Percentiles rank a stretch among this genome's conserved stretches.
Conservation (phyloP, 306 rosid genomes). For the Rosa rugosa region DNA sequence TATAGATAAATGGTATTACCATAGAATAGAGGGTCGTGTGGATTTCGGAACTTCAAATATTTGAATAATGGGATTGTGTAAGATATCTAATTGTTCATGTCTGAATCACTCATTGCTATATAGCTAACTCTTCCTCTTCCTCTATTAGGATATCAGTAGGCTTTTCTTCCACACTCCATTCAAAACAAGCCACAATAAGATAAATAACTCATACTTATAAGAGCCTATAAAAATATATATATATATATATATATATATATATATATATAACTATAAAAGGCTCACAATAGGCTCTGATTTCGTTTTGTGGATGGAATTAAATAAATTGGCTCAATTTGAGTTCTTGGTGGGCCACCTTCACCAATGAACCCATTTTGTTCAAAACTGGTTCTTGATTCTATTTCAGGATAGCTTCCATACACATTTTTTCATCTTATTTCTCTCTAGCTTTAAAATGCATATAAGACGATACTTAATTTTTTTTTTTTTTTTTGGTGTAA, state of each 20-base stretch:
- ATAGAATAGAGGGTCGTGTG: background rate
- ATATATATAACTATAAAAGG: no score
- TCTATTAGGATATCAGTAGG: background rate
- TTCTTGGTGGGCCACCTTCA: background rate
- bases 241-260: no score
- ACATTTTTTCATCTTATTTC: background rate
- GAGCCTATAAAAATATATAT: no score
- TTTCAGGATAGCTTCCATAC: background rate
- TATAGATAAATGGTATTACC: constrained; percentile 5
- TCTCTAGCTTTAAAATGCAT: background rate
- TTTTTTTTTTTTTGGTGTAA: no score
- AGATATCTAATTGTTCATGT: background rate
- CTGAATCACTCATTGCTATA: background rate
- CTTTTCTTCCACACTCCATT: background rate
- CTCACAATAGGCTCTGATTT: background rate
- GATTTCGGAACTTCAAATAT: background rate
- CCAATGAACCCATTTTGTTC: background rate
- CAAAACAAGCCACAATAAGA: background rate
- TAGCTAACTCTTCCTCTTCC: background rate
- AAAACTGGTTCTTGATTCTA: background rate
- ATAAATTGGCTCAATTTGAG: background rate
- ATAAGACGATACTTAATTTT: no score
- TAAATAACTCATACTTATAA: background rate
- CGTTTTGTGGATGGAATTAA: background rate
- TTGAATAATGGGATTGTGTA: background rate